Evolutionary conservation across 768 basidiomycete species (phyloP).

Genomic region (Leccinellum rugosiceps): DNA sequence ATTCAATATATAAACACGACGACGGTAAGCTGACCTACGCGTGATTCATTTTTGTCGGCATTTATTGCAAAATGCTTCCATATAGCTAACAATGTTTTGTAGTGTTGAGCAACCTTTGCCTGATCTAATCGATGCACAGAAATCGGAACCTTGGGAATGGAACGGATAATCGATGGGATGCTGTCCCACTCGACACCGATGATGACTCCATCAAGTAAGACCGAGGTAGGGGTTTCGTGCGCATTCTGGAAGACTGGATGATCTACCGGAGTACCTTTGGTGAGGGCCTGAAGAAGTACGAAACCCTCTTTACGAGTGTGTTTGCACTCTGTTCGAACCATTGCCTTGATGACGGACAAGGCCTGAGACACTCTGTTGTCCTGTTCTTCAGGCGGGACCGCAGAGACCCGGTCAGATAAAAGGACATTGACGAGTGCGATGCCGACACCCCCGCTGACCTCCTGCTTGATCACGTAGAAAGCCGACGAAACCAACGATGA

Average conservation of each 20-base stretch:
- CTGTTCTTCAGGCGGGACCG: slow-evolving; percentile 6
- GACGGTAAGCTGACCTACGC: slow-evolving; percentile 23
- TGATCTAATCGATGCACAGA: slow-evolving; percentile 35
- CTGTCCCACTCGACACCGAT: slow-evolving; percentile 25
- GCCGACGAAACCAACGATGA: slow-evolving; percentile 33
- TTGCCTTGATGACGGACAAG: slow-evolving; percentile 36
- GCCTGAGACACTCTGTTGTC: slow-evolving; percentile 31
- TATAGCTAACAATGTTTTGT: slow-evolving; percentile 36
- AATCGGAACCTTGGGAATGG: slow-evolving; percentile 23
- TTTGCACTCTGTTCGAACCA: slow-evolving; percentile 30
- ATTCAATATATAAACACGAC: slow-evolving; percentile 3
- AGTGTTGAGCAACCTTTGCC: slow-evolving; percentile 37
- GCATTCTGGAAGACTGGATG: slow-evolving; percentile 1
- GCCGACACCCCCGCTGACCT: slow-evolving; percentile 44
- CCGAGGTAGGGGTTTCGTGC: slow-evolving; percentile 26
- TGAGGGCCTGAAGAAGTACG: slow-evolving; percentile 35
- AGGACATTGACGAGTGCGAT: slow-evolving; percentile 39
- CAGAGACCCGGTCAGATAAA: slow-evolving; percentile 21
- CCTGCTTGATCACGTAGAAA: slow-evolving; percentile 45
- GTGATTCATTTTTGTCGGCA: slow-evolving; percentile 12
- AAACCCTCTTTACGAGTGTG: slow-evolving; percentile 33
- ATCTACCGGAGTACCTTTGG: slow-evolving; percentile 21
- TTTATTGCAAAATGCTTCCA: slow-evolving; percentile 35
- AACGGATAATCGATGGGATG: slow-evolving; percentile 28
- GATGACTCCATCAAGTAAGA: slow-evolving; percentile 47